phyloP scores from a whole-genome alignment of 148 eudicot genomes.

The Fagopyrum tataricum region DNA sequence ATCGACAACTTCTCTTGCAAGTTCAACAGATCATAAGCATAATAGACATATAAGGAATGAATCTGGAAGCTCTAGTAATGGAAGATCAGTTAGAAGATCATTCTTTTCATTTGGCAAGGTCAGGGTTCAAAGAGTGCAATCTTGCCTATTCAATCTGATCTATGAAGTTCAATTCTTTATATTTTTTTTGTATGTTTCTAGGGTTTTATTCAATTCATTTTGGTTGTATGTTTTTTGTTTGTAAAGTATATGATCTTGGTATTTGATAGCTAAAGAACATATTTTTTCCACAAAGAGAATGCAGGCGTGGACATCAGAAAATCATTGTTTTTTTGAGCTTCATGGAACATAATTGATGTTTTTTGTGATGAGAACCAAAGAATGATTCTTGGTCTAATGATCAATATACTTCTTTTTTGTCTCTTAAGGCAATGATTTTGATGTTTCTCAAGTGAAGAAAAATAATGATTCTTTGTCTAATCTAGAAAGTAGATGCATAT shows the following conservation, averaged over 20 bases:
- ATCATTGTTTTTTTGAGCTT: neutral
- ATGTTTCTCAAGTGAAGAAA: neutral
- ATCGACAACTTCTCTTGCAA: constrained; percentile 28
- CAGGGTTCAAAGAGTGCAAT: neutral
- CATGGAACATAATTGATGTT: constrained; percentile 8
- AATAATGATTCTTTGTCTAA: neutral
- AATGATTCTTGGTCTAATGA: neutral
- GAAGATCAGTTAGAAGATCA: neutral
- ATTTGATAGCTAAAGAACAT: neutral
- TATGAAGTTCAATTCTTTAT: neutral
- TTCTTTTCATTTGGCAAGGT: constrained; percentile 7
- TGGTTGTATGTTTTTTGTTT: neutral
- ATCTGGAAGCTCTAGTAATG: constrained; percentile 7
- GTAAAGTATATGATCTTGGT: constrained; percentile 5
- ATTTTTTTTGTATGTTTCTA: neutral
- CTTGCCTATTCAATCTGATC: constrained; percentile 11
- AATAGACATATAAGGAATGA: constrained; percentile 3
- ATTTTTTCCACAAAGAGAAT: neutral
- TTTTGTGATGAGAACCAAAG: neutral
- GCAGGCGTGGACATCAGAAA: constrained; percentile 9
- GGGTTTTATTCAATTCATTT: neutral
- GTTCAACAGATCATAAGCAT: constrained; percentile 28
- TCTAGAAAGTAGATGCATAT: neutral
- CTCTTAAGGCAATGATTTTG: neutral
- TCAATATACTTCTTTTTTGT: neutral